These are phyloP conservation scores for Trichoderma brevicompactum DNA, from an alignment of 2,329 filamentous ascomycete genomes.

Conservation along the genomic window DNA sequence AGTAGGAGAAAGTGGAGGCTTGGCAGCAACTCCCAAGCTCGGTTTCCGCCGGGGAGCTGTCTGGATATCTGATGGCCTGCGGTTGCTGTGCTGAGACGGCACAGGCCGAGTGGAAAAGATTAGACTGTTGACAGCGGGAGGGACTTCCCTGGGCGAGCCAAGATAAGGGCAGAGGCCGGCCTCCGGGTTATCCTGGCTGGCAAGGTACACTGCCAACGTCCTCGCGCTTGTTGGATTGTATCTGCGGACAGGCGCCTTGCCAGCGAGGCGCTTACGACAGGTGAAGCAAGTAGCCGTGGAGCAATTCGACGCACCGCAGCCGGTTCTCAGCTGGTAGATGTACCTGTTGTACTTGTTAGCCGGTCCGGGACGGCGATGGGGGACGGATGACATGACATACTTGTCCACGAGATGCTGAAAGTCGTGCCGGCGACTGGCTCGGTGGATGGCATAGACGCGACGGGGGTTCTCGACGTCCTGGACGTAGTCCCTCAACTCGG, in stretches of 20 bases:
- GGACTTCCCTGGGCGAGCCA: constrained; percentile 47
- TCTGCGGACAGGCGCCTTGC: constrained; percentile 71
- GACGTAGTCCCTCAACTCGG: constrained; percentile 59
- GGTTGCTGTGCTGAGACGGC: constrained; percentile 27
- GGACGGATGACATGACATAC: constrained; percentile 46
- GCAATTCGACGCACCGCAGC: constrained; percentile 72
- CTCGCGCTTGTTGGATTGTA: constrained; percentile 83
- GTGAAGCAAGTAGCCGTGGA: constrained; percentile 79
- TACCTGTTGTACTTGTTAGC: constrained; percentile 57
- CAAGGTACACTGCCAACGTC: constrained; percentile 78
- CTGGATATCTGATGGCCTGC: constrained; percentile 1
- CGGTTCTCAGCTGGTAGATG: constrained; percentile 78
- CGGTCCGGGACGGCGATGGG: background rate
- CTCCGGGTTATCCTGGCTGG: constrained; percentile 78
- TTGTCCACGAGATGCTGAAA: constrained; percentile 71
- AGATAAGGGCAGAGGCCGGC: constrained; percentile 66
- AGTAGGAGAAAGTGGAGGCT: constrained; percentile 7
- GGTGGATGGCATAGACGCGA: constrained; percentile 63
- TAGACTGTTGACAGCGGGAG: constrained; percentile 53
- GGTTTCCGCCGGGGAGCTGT: constrained; percentile 22
- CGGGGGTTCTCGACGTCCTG: constrained; percentile 65
- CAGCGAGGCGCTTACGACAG: constrained; percentile 69
- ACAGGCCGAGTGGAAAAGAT: constrained; percentile 46
- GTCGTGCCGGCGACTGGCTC: constrained; percentile 63
- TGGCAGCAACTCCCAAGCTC: constrained; percentile 1